A percentile compares a stretch with the other conserved stretches of the same genome.
Conservation (phyloP, 345 rosid species). For the Dipteronia sinensis region DNA sequence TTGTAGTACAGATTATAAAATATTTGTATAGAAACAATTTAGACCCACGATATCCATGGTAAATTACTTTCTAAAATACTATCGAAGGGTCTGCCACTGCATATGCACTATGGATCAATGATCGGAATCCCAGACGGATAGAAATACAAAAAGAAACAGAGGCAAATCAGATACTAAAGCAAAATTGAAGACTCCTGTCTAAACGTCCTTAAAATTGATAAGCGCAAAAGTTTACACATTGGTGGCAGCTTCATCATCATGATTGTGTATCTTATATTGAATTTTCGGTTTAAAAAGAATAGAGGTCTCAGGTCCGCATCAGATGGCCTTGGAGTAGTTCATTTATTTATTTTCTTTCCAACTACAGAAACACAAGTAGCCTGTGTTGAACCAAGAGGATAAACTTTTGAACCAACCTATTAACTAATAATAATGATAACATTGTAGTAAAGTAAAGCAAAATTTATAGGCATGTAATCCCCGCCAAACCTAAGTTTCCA, state of each 20-base stretch:
- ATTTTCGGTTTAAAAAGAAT: slow-evolving; percentile 37
- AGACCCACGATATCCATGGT: neutral
- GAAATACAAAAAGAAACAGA: slow-evolving; percentile 11
- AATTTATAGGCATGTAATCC: neutral
- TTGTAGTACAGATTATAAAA: slow-evolving; percentile 10
- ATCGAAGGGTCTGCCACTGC: slow-evolving; percentile 3
- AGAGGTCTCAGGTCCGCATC: slow-evolving; percentile 38
- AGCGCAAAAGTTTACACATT: slow-evolving; percentile 41
- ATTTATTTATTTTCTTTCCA: slow-evolving; percentile 12
- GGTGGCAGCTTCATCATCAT: slow-evolving; percentile 38
- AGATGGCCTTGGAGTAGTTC: slow-evolving; percentile 28
- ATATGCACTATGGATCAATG: slow-evolving; percentile 10
- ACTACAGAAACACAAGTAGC: slow-evolving; percentile 20
- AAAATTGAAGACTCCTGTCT: slow-evolving; percentile 23
- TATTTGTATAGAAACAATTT: neutral
- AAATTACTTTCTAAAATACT: slow-evolving; percentile 7
- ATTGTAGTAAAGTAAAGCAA: neutral
- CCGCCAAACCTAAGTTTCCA: slow-evolving; percentile 1
- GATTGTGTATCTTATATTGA: slow-evolving; percentile 33
- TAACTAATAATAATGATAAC: slow-evolving; percentile 12
- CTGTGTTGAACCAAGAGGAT: slow-evolving; percentile 6
- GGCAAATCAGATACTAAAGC: slow-evolving; percentile 20
- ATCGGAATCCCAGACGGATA: slow-evolving; percentile 6
- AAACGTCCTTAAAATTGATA: slow-evolving; percentile 40
- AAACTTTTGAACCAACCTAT: slow-evolving; percentile 8